Evolutionary conservation across 148 eudicot genomes (phyloP), one percentile per base, ranked within the genome.

Genomic region (Chenopodium berlandieri): DNA sequence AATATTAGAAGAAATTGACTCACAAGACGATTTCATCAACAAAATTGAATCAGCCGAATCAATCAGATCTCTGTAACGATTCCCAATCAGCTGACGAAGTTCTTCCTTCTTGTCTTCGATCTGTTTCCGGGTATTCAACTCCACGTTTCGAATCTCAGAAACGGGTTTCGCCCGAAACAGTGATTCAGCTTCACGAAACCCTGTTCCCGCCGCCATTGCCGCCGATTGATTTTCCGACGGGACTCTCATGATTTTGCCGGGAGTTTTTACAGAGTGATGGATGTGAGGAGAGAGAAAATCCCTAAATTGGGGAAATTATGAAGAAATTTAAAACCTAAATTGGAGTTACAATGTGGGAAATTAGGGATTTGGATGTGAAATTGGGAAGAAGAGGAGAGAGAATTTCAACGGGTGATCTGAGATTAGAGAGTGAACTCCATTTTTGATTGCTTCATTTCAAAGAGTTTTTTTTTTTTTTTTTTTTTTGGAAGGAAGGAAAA

Each of bases 21-120:
- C 94, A 74, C 91, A 87, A 6, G 93, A 90, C 3, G 97, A 88
- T 81, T 91, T 92, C 99, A 96, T 96, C 13, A 67, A 77, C 37
- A 96, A 84, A 9, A 96, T 94, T 25, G 97, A 91, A 83, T 96
- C 99, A 11, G 98, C 99, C 0, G 98, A 96, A 66, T 94, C 99
- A 73, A 96, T 94, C 32, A 96, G 85, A 87, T 96, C 99, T 0
- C 99, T 86, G 81, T 92, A 96, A 1, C 98, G 92, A 56, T 86
- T 92, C 0, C 99, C 99, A 31, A 94, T 93, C 47, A 96, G 84
- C 46, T 96, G 99, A 1, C 98, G 92, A 44, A 96, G 95, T 86
- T 96, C 98, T 82, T 91, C 95, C 80, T 90, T 90, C 83, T 96
- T 94, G 80, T 89, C 92, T n/a, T 88, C 87, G 91, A 96, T 96